These are phyloP conservation scores for Mycena belliarum DNA, from an alignment of 768 basidiomycete genomes.

Conservation along the genomic window DNA sequence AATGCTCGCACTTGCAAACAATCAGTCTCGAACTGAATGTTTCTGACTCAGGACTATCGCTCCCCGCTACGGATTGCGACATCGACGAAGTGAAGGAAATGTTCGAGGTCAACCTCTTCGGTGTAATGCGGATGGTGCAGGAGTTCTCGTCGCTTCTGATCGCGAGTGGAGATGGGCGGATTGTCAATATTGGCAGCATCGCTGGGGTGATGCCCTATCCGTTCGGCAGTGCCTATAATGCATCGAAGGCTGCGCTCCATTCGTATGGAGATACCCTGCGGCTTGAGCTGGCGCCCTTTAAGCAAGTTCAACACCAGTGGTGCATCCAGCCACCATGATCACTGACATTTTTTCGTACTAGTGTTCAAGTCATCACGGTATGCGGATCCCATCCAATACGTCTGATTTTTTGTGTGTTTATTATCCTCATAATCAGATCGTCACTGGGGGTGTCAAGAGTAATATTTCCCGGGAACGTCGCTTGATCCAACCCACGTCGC, in stretches of 20 bases:
- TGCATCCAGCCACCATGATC: neutral
- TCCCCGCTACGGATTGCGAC: conserved; percentile 28
- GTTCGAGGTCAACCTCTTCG: conserved; percentile 36
- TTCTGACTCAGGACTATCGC: conserved; percentile 5
- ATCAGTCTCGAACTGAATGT: neutral
- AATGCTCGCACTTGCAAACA: neutral
- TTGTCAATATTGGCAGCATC: conserved; percentile 33
- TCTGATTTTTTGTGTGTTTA: neutral
- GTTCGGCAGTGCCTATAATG: conserved; percentile 31
- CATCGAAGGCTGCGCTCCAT: conserved; percentile 35
- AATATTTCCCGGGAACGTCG: conserved; percentile 9
- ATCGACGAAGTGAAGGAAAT: conserved; percentile 24
- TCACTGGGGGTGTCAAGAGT: conserved; percentile 26
- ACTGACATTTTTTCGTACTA: neutral
- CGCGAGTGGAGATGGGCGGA: conserved; percentile 26
- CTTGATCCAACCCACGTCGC: conserved; percentile 18
- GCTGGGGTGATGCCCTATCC: conserved; percentile 30
- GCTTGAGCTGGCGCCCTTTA: conserved; percentile 36
- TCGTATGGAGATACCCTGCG: conserved; percentile 33
- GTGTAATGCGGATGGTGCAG: conserved; percentile 33
- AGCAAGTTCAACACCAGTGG: conserved; percentile 21
- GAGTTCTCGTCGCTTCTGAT: conserved; percentile 32
- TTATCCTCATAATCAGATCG: conserved; percentile 15
- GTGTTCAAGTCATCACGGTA: conserved; percentile 8
- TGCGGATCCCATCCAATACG: neutral